A percentile compares a stretch with the other conserved stretches of the same genome.
Evolutionary conservation across 148 eudicot genomes (phyloP).

Genomic region (Rhododendron mucronatum): DNA sequence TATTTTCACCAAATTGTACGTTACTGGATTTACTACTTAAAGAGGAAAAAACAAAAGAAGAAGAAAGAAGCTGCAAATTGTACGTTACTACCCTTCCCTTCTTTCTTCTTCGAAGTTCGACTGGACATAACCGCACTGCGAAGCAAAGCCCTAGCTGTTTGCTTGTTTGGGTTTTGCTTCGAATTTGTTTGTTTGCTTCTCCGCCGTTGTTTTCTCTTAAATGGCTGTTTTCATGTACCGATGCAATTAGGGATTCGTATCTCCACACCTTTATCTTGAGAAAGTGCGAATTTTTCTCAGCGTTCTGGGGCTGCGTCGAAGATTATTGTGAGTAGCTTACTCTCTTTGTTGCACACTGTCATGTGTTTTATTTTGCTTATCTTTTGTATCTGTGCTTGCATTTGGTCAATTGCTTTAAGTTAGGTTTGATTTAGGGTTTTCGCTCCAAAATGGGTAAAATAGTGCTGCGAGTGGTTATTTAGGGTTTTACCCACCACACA

Average conservation of each 20-base stretch:
- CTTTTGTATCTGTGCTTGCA: not conserved
- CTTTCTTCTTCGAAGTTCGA: not conserved
- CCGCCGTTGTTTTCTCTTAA: not conserved
- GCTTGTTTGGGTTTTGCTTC: not conserved
- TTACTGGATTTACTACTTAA: no score
- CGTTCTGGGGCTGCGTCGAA: slow-evolving; percentile 1
- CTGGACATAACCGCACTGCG: no score
- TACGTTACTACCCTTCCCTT: not conserved
- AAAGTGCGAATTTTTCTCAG: not conserved
- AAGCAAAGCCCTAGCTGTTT: no score
- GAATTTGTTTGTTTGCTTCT: not conserved
- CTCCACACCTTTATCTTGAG: not conserved
- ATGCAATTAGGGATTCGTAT: slow-evolving; percentile 24
- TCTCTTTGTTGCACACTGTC: not conserved
- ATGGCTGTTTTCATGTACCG: slow-evolving; percentile 24
- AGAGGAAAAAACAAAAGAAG: no score
- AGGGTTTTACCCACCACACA: no score
- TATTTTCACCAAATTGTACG: not conserved
- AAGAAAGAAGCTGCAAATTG: no score
- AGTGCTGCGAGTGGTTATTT: not conserved
- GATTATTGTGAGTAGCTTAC: slow-evolving; percentile 16
- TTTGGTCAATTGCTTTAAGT: not conserved
- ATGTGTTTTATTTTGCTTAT: not conserved
- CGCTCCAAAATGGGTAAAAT: not conserved
- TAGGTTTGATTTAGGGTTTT: not conserved